Evolutionary conservation across 495 filamentous ascomycete genomes (phyloP).

Genomic region (Alectoria sarmentosa): DNA sequence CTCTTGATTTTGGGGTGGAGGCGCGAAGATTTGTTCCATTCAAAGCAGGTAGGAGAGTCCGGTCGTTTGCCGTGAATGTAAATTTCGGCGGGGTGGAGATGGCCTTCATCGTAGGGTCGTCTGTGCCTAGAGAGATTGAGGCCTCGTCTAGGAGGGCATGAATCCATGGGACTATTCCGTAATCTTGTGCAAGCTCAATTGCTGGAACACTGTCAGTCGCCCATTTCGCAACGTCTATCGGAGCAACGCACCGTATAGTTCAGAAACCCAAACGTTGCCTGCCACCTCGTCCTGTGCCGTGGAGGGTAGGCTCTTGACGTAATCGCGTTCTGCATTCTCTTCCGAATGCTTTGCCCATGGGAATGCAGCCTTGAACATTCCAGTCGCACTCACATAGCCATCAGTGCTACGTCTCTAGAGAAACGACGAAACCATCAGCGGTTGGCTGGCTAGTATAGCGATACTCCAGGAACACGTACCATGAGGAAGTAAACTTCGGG

Average conservation of each 20-base stretch:
- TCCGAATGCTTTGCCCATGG: slow-evolving; percentile 82
- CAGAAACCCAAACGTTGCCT: slow-evolving; percentile 93
- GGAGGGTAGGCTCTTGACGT: slow-evolving; percentile 65
- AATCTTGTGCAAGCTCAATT: slow-evolving; percentile 75
- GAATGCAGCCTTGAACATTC: slow-evolving; percentile 99
- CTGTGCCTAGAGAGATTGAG: slow-evolving; percentile 49
- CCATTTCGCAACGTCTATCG: neutral
- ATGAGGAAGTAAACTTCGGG: slow-evolving; percentile 96
- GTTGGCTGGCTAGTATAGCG: slow-evolving; percentile 4
- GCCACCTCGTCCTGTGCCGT: slow-evolving; percentile 89
- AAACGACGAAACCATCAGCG: slow-evolving; percentile 11
- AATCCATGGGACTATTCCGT: slow-evolving; percentile 79
- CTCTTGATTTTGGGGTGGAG: slow-evolving; percentile 31
- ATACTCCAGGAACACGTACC: slow-evolving; percentile 42
- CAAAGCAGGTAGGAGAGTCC: slow-evolving; percentile 30
- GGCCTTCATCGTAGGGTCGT: slow-evolving; percentile 49
- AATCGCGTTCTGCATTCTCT: slow-evolving; percentile 79
- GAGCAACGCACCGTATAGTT: slow-evolving; percentile 55
- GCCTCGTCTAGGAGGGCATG: slow-evolving; percentile 77
- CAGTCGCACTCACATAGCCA: slow-evolving; percentile 90
- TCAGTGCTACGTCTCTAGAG: slow-evolving; percentile 79
- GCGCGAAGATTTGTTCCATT: slow-evolving; percentile 33
- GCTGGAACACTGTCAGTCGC: slow-evolving; percentile 43
- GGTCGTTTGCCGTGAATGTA: slow-evolving; percentile 34
- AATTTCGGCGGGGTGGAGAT: slow-evolving; percentile 68